These are phyloP conservation scores for Phtheirospermum japonicum DNA, from an alignment of 257 asterid species.

Conservation along the genomic window DNA sequence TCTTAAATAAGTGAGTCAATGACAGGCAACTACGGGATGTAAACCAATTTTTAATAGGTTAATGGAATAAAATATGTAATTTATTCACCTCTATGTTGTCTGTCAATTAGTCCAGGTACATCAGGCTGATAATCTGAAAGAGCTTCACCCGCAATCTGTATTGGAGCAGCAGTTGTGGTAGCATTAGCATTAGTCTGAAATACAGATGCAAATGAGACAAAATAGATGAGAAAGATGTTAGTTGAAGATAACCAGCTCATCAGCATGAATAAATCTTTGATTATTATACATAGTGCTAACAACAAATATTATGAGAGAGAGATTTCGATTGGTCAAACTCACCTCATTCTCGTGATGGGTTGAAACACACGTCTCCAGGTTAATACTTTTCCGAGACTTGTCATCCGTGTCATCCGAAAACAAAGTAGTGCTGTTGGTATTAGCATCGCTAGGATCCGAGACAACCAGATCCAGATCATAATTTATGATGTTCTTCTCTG, in stretches of 20 bases:
- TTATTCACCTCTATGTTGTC: constrained; percentile 55
- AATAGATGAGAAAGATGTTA: constrained; percentile 30
- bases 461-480: constrained; percentile 78
- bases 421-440: constrained; percentile 89
- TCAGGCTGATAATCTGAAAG: constrained; percentile 49
- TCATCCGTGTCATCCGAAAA: constrained; percentile 97
- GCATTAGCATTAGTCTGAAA: constrained; percentile 50
- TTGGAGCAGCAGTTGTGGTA: constrained; percentile 40
- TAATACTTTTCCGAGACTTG: constrained; percentile 54
- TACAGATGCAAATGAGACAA: constrained; percentile 22
- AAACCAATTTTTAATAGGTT: neutral
- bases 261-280: too few relatives aligned
- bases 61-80: neutral
- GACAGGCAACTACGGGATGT: too few relatives aligned
- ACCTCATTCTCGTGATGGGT: constrained; percentile 73
- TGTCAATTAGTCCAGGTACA: constrained; percentile 52
- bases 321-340: too few relatives aligned
- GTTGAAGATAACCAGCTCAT: constrained; percentile 25
- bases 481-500: constrained; percentile 84
- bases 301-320: too few relatives aligned
- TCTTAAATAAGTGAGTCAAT: too few relatives aligned
- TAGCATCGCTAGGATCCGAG: constrained; percentile 94
- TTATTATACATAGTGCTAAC: too few relatives aligned
- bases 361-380: constrained; percentile 57
- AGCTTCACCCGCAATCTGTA: constrained; percentile 35